Evolutionary conservation across 2,329 filamentous ascomycete species (phyloP).

Genomic region (Xylariaceae sp.): DNA sequence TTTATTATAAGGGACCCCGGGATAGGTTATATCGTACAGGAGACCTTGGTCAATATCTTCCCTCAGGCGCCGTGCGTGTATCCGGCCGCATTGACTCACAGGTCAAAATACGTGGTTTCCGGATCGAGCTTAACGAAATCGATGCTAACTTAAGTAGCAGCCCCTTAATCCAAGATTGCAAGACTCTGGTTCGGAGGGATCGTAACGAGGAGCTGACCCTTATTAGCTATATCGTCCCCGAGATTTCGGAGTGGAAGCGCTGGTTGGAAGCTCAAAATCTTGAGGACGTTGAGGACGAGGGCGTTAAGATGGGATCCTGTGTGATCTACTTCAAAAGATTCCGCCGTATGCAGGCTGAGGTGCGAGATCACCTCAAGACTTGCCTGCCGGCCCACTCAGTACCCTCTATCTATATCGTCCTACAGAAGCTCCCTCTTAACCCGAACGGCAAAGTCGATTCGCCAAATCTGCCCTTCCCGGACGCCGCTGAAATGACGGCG

Average conservation of each 20-base stretch:
- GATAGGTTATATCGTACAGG: slow-evolving; percentile 86
- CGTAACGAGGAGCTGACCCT: slow-evolving; percentile 79
- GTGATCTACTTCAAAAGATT: slow-evolving; percentile 42
- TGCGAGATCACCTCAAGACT: slow-evolving; percentile 61
- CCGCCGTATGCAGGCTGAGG: slow-evolving; percentile 42
- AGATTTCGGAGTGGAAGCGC: slow-evolving; percentile 65
- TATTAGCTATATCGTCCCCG: slow-evolving; percentile 86
- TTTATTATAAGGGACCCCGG: slow-evolving; percentile 72
- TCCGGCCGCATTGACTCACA: slow-evolving; percentile 80
- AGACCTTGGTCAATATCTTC: slow-evolving; percentile 61
- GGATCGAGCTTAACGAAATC: slow-evolving; percentile 92
- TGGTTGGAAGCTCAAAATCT: slow-evolving; percentile 55
- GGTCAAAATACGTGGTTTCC: slow-evolving; percentile 93
- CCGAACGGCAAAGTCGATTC: slow-evolving; percentile 83
- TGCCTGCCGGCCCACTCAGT: slow-evolving; percentile 71
- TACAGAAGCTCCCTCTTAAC: slow-evolving; percentile 70
- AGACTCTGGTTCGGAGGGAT: slow-evolving; percentile 78
- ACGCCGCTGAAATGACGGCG: slow-evolving; percentile 58
- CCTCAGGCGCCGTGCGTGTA: slow-evolving; percentile 17
- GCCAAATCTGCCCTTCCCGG: slow-evolving; percentile 73
- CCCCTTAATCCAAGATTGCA: slow-evolving; percentile 73
- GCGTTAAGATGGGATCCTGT: slow-evolving; percentile 39
- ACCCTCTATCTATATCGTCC: slow-evolving; percentile 66
- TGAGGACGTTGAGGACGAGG: slow-evolving; percentile 51
- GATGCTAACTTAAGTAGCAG: slow-evolving; percentile 74